Evolutionary conservation across 1,284 basidiomycete genomes (phyloP), one percentile per base, ranked within the genome.

Genomic region (Cutaneotrichosporon sp.): DNA sequence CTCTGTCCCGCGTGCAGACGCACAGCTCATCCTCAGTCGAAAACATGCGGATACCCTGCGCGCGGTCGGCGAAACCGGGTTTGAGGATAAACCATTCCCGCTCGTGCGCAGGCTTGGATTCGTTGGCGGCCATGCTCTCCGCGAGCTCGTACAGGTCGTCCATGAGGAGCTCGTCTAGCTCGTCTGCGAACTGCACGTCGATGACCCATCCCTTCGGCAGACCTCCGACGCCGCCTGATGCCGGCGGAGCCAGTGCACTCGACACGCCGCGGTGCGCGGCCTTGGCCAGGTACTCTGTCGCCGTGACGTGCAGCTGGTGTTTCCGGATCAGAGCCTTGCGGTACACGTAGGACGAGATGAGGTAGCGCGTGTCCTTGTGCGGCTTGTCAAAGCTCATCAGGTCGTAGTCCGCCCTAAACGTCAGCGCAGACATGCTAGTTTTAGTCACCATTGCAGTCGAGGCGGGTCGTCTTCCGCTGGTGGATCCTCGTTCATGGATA

Each of bases 1-100:
- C 41, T 18, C 15, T 4, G 4, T 4, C 35, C n/a, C n/a, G 4
- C 4, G 13, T 9, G 8, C n/a, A 7, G 0, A 61, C 73, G 58
- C 55, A 71, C 55, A 99, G 77, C 35, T 83, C 78, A 10, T 85
- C 82, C 68, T 87, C 85, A 45, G 81, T 86, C 49, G 87, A 83
- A 73, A 99, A 97, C 48, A 99, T 77, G 36, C 93, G 78, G 59
- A 99, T 94, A 0, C 94, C 96, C 79, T 91, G 89, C 4, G 91
- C 96, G 50, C 91, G 82, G 77, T 98, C 94, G 1, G 93, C 87
- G 87, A 99, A 96, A 12, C 91, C 91, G 36, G 96, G 93, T 76
- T 99, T 99, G 49, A 98, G 75, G 53, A 97, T 93, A 80, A 85
- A 97, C 91, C 92, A 78, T 45, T 50, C 91, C 56, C 77, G 82